phyloP scores from a whole-genome alignment of 2,329 filamentous ascomycete species.

The Penicillium frequentans region DNA sequence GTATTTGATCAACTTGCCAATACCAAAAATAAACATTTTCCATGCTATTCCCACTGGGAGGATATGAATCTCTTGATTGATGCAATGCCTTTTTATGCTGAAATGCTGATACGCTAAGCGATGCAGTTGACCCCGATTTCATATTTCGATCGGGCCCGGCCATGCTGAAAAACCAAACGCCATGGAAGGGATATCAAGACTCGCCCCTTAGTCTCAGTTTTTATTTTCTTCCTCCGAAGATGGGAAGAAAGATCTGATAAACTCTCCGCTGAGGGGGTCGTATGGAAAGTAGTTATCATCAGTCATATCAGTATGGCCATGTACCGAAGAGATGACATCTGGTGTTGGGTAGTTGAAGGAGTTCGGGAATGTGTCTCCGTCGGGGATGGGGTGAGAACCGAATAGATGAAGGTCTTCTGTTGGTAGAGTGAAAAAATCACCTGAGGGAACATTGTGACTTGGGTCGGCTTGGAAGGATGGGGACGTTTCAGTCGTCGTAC shows the following conservation, averaged over 20 bases:
- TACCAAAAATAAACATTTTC: neutral
- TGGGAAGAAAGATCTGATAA: slow-evolving; percentile 41
- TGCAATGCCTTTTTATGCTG: neutral
- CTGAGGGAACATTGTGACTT: neutral
- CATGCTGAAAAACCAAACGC: neutral
- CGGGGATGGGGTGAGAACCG: slow-evolving; percentile 5
- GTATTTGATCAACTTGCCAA: neutral
- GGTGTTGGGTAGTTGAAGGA: slow-evolving; percentile 13
- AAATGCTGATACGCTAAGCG: slow-evolving; percentile 5
- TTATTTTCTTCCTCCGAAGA: slow-evolving; percentile 25
- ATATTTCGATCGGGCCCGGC: neutral
- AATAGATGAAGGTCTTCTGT: slow-evolving; percentile 10
- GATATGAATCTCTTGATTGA: neutral
- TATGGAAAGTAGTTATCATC: slow-evolving; percentile 38
- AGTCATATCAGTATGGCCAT: slow-evolving; percentile 10
- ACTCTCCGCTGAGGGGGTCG: slow-evolving; percentile 39
- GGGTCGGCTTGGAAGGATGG: neutral
- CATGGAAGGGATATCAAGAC: neutral
- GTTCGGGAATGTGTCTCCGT: slow-evolving; percentile 11
- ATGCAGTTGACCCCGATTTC: neutral
- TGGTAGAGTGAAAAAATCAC: slow-evolving; percentile 14
- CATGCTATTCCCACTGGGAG: neutral
- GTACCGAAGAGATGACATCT: slow-evolving; percentile 14
- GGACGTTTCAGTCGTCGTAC: slow-evolving; percentile 1
- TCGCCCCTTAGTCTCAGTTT: neutral